Evolutionary conservation across 2,329 filamentous ascomycete genomes (phyloP).

Genomic region (Ophiostoma novo-ulmi): DNA sequence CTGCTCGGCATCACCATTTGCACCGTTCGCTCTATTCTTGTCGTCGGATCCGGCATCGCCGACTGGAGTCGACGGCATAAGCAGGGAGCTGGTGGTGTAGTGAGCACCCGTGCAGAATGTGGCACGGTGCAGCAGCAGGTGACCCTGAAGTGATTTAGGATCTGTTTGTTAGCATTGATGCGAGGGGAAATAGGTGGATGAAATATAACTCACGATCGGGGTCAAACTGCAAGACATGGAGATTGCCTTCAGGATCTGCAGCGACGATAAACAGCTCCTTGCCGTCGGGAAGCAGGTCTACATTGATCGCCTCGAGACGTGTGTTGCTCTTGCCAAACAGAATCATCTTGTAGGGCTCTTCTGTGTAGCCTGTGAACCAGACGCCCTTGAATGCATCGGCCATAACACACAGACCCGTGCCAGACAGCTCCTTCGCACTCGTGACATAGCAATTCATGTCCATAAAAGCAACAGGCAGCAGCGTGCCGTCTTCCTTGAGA

Average conservation of each 20-base stretch:
- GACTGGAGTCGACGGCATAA: constrained; percentile 60
- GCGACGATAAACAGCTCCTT: constrained; percentile 77
- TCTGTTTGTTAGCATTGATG: constrained; percentile 47
- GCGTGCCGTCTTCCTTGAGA: constrained; percentile 87
- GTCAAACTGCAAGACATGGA: constrained; percentile 89
- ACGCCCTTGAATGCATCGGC: constrained; percentile 88
- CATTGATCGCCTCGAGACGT: constrained; percentile 69
- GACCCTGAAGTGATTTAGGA: constrained; percentile 85
- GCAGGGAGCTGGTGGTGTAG: constrained; percentile 65
- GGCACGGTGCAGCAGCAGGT: constrained; percentile 77
- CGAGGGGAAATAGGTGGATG: not conserved
- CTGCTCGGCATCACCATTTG: constrained; percentile 4
- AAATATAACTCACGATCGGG: constrained; percentile 67
- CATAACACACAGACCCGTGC: constrained; percentile 80
- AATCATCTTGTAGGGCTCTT: constrained; percentile 94
- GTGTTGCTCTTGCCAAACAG: constrained; percentile 83
- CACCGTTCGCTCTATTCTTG: not conserved
- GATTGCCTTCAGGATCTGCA: constrained; percentile 75
- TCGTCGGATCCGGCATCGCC: not conserved
- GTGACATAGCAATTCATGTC: constrained; percentile 95
- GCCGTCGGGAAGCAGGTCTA: constrained; percentile 84
- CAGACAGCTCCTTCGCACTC: constrained; percentile 73
- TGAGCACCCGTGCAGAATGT: constrained; percentile 83
- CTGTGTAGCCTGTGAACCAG: constrained; percentile 94
- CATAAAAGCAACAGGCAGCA: constrained; percentile 92